phyloP scores from a whole-genome alignment of 805 yeast species.

The Candida boleticola region DNA sequence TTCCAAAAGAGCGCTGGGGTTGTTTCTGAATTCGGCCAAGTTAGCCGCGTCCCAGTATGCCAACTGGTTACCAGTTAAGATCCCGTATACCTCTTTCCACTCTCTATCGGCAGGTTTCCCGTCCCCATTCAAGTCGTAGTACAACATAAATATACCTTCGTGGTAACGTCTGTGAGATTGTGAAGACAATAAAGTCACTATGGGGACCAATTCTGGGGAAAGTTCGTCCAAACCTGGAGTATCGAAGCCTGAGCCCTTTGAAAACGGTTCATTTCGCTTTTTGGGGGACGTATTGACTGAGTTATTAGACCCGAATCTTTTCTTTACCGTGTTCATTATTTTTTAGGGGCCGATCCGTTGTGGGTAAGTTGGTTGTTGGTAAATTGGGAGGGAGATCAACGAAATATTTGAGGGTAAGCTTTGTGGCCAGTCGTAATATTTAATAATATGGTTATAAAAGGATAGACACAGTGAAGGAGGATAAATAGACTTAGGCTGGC shows the following conservation, averaged over 20 bases:
- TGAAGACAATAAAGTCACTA: constrained; percentile 69
- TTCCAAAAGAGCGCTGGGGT: constrained; percentile 52
- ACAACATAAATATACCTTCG: constrained; percentile 73
- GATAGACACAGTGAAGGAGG: no score
- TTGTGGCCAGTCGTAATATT: no score
- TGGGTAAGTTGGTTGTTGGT: no score
- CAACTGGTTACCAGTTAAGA: constrained; percentile 83
- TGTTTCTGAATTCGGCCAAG: constrained; percentile 50
- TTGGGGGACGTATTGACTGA: constrained; percentile 13
- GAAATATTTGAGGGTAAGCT: no score
- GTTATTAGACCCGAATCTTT: constrained; percentile 22
- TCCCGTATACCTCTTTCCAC: constrained; percentile 94
- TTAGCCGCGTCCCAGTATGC: constrained; percentile 88
- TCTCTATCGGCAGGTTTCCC: constrained; percentile 81
- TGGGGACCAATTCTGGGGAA: constrained; percentile 59
- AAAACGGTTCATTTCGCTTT: constrained; percentile 8
- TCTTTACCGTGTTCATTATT: constrained; percentile 21
- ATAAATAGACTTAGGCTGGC: no score
- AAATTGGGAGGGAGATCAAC: no score
- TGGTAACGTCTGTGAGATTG: constrained; percentile 72
- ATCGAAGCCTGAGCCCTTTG: constrained; percentile 1
- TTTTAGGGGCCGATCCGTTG: neutral
- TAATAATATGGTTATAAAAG: no score
- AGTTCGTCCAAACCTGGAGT: constrained; percentile 20
- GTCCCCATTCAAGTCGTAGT: constrained; percentile 71